Evolutionary conservation across 139 green algal genomes (phyloP).

Genomic region (Volvox africanus): DNA sequence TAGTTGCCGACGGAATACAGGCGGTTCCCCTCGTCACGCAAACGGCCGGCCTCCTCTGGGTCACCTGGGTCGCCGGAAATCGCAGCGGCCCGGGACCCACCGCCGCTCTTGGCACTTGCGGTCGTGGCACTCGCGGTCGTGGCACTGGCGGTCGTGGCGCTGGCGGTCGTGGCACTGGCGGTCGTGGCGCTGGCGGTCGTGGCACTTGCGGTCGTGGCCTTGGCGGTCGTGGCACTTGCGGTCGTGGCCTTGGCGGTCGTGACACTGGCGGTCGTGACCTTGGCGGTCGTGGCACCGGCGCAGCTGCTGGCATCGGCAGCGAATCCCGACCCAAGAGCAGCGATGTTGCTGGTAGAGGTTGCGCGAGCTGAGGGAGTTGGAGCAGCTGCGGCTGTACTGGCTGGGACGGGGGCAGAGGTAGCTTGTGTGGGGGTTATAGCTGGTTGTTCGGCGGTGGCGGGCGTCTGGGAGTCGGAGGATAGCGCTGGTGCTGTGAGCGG

Average conservation of each 20-base stretch:
- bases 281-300: not conserved
- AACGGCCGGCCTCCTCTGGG: not conserved
- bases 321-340: too few species aligned
- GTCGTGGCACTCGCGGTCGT: not conserved
- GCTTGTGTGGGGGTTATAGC: not conserved
- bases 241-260: not conserved
- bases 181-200: not conserved
- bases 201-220: too few species aligned
- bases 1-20: conserved; percentile 40
- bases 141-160: not conserved
- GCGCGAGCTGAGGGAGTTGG: not conserved
- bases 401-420: not conserved
- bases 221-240: too few species aligned
- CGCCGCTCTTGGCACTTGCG: not conserved
- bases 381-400: not conserved
- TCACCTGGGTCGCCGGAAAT: not conserved
- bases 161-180: not conserved
- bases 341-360: not conserved
- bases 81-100: too few species aligned
- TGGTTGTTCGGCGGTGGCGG: not conserved
- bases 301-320: too few species aligned
- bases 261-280: not conserved
- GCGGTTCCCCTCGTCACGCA: conserved; percentile 51
- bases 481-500: not conserved
- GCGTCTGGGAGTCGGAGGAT: not conserved